A percentile compares a stretch with the other conserved stretches of the same genome.
Conservation (phyloP, 306 rosid genomes). For the Oxytropis ochrocephala region DNA sequence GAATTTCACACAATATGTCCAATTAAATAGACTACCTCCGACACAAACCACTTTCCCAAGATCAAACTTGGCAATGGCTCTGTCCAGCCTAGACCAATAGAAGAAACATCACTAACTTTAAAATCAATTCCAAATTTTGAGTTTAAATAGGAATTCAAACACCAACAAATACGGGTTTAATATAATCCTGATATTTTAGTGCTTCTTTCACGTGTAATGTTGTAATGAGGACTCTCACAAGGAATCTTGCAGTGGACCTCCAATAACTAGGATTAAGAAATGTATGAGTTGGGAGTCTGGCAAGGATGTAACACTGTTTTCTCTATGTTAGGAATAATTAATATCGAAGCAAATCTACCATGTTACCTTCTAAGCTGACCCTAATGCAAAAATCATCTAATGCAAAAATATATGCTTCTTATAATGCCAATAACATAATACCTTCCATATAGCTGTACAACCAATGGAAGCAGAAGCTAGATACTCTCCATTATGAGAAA, state of each 20-base stretch:
- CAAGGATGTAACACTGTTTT: not conserved
- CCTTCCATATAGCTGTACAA: constrained; percentile 93
- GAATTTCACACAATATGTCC: not conserved
- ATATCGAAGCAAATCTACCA: not conserved
- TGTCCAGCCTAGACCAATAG: not conserved
- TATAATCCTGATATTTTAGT: not conserved
- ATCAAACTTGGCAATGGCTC: not conserved
- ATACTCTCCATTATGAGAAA: constrained; percentile 77
- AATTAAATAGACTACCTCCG: not conserved
- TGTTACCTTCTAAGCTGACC: not conserved
- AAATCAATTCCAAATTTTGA: not conserved
- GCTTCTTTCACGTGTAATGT: not conserved
- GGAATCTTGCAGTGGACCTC: not conserved
- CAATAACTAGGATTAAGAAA: not conserved
- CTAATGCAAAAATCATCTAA: not conserved
- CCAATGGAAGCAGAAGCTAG: constrained; percentile 88
- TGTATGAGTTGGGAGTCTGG: not conserved
- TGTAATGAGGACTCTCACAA: not conserved
- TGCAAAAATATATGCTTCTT: not conserved
- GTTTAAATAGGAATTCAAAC: not conserved
- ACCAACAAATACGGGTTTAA: not conserved
- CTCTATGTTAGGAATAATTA: not conserved
- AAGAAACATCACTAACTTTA: not conserved
- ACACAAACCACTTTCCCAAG: not conserved
- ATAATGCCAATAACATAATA: constrained; percentile 19